Evolutionary conservation across 2,329 filamentous ascomycete genomes (phyloP), one percentile per base, ranked within the genome.

Genomic region (Fusarium sp.): DNA sequence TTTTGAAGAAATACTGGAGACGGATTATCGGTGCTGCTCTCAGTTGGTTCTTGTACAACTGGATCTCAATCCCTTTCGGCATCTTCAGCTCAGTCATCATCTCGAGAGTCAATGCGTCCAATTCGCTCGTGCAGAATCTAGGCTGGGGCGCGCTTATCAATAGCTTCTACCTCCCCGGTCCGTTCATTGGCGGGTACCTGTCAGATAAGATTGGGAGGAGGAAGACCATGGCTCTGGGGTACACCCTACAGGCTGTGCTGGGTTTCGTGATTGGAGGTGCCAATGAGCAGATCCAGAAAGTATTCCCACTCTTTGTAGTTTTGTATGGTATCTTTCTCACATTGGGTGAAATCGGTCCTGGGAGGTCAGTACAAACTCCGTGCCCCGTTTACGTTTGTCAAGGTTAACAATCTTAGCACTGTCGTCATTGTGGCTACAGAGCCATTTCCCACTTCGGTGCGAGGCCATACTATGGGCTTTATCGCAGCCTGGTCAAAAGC

Each of bases 51-150:
- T 1, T 59, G 4, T 59, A 59, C 6, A 59, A 59, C 4, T 59
- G 56, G 56, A 59, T 56, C 4, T 59, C 56, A 0, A 56, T 59
- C 4, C 56, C 56, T 2, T 59, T 56, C 10, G 56, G 56, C 1
- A 56, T 59, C 10, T 59, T 59, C 5, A 59, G 56, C 3, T 59
- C 56, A 4, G 23, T 59, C 1, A 56, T 59, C 0, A 59, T 59
- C 0, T 59, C 56, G 2, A n/a, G 56, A 49, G 56, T 59, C 2
- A 59, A 59, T 23, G 34, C 28, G 3, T 56, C 51, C 2, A 59
- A 56, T 26, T 59, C 56, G 1, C 36, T 57, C 1, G 42, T 59
- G 4, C 56, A 57, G 42, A 59, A 59, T 2, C 42, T 59, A 0
- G 56, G 56, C 1, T 59, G 56, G 51, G 56, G 56, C 0, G 56